Conservation (phyloP, 176 grass and related monocot species). For the Bromus sterilis region DNA sequence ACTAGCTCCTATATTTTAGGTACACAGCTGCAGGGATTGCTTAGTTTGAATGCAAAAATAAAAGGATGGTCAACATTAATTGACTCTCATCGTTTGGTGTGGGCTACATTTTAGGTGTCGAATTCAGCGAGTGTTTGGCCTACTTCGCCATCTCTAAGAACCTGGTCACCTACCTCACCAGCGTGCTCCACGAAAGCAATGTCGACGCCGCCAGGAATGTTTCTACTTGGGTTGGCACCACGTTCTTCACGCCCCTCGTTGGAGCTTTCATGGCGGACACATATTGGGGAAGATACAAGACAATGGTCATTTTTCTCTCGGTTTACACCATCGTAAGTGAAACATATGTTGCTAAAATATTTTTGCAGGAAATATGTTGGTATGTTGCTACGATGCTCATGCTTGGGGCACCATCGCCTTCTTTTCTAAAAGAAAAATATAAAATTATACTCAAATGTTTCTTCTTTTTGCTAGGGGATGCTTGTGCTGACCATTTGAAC, state of each 20-base stretch:
- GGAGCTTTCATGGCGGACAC: constrained; percentile 70
- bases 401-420: too few species aligned
- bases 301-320: constrained; percentile 32
- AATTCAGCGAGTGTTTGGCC: constrained; percentile 49
- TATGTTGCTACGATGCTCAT: too few species aligned
- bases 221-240: constrained; percentile 51
- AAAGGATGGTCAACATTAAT: background rate
- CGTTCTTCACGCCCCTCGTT: constrained; percentile 52
- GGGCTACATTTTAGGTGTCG: constrained; percentile 7
- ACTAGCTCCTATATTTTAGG: too few species aligned
- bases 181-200: constrained; percentile 47
- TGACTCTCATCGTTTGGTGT: background rate
- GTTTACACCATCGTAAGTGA: constrained; percentile 41
- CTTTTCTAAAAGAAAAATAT: too few species aligned
- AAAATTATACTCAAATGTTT: too few species aligned
- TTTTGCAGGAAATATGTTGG: too few species aligned
- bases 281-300: constrained; percentile 57
- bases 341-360: background rate
- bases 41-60: background rate
- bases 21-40: too few species aligned
- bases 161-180: constrained; percentile 59
- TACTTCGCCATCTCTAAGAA: constrained; percentile 54
- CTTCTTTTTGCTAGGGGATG: constrained; percentile 26
- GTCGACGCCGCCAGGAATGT: constrained; percentile 44
- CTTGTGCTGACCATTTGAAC: constrained; percentile 30